A percentile compares a stretch with the other conserved stretches of the same genome.
phyloP scores from a whole-genome alignment of 345 rosid genomes.

The Citrus trifoliata region DNA sequence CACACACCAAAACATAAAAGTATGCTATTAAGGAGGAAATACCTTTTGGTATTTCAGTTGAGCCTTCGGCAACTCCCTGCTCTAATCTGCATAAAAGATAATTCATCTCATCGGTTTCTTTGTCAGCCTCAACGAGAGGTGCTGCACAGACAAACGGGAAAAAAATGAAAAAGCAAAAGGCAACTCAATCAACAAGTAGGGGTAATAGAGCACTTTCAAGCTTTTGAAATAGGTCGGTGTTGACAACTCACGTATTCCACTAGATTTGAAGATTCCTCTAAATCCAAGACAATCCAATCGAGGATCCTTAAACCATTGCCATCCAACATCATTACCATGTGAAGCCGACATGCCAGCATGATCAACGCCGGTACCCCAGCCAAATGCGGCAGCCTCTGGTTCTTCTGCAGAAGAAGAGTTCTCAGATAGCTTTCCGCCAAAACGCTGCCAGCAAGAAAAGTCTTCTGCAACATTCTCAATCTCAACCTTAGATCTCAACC shows the following conservation, averaged over 20 bases:
- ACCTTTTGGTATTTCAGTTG: slow-evolving; percentile 88
- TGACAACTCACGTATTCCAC: slow-evolving; percentile 50
- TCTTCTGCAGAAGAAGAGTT: slow-evolving; percentile 39
- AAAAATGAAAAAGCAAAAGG: not conserved
- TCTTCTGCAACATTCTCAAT: slow-evolving; percentile 69
- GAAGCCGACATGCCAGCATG: slow-evolving; percentile 51
- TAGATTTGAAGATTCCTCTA: slow-evolving; percentile 66
- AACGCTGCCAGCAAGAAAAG: slow-evolving; percentile 83
- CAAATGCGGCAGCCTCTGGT: slow-evolving; percentile 63
- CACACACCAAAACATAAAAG: not conserved
- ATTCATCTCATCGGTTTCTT: slow-evolving; percentile 72
- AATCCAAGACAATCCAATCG: slow-evolving; percentile 78
- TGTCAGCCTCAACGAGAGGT: slow-evolving; percentile 74
- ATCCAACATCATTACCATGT: slow-evolving; percentile 51
- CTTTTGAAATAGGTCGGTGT: not conserved
- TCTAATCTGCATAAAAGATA: slow-evolving; percentile 71
- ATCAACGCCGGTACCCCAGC: slow-evolving; percentile 67
- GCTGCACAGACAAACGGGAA: slow-evolving; percentile 42
- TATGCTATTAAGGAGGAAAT: not conserved
- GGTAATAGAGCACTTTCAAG: not conserved
- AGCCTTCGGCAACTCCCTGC: slow-evolving; percentile 90
- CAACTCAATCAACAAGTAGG: slow-evolving; percentile 9
- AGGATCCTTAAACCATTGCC: slow-evolving; percentile 93
- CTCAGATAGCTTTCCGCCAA: slow-evolving; percentile 43
- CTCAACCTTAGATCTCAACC: slow-evolving; percentile 87